phyloP scores from a whole-genome alignment of 2,329 filamentous ascomycete species.

The Fusarium sp. region DNA sequence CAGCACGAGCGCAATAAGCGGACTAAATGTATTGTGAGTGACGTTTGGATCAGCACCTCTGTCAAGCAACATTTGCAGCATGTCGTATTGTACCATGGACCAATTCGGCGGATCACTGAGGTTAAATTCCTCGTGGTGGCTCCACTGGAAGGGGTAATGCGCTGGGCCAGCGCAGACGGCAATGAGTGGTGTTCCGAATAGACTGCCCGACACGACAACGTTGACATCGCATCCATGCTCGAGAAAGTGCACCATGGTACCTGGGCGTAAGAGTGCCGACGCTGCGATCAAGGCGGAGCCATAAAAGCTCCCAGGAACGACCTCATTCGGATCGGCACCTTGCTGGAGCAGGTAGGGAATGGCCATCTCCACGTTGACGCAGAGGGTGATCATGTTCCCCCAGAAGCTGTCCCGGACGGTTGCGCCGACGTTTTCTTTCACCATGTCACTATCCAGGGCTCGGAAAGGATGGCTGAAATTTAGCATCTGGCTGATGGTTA shows the following conservation, averaged over 20 bases:
- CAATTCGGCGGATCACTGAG: neutral
- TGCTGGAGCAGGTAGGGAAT: neutral
- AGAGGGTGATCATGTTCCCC: neutral
- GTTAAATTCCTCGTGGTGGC: neutral
- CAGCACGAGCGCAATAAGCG: neutral
- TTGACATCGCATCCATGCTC: neutral
- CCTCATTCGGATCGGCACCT: neutral
- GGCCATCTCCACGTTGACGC: neutral
- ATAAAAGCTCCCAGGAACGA: neutral
- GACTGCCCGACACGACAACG: neutral
- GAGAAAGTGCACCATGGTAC: neutral
- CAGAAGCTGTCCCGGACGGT: neutral
- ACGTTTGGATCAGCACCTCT: neutral
- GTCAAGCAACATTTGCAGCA: neutral
- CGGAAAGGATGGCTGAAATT: no score
- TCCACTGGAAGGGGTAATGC: neutral
- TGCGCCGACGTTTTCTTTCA: neutral
- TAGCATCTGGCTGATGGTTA: no score
- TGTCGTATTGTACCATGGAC: neutral
- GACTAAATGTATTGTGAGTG: neutral
- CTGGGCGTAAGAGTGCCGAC: neutral
- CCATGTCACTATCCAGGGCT: neutral
- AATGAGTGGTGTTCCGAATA: neutral
- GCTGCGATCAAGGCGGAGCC: neutral
- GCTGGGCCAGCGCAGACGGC: neutral